These are phyloP conservation scores for Fagopyrum tataricum DNA, from an alignment of 148 eudicot genomes.

Conservation along the genomic window DNA sequence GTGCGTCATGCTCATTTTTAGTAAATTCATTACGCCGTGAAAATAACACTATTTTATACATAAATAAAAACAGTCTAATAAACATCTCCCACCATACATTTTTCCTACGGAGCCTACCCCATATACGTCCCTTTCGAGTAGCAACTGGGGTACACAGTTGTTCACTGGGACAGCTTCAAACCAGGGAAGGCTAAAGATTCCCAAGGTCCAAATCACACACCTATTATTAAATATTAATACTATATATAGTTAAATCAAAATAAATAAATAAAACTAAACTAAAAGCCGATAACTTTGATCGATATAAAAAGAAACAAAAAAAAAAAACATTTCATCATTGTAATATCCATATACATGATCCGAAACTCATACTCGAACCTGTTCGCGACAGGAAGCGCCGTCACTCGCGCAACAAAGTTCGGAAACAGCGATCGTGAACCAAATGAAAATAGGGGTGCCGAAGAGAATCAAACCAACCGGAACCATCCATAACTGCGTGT, in stretches of 20 bases:
- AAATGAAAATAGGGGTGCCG: slow-evolving; percentile 38
- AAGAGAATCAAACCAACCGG: slow-evolving; percentile 46
- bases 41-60: too few species aligned
- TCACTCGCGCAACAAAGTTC: background rate
- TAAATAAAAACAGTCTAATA: too few species aligned
- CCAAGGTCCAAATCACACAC: background rate
- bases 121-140: background rate
- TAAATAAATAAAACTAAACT: background rate
- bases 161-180: background rate
- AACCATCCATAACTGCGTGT: slow-evolving; percentile 59
- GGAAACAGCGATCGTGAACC: background rate
- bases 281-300: background rate
- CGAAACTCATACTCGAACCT: background rate
- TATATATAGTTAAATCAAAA: background rate
- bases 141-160: background rate
- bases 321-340: background rate
- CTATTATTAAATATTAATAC: background rate
- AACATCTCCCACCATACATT: too few species aligned
- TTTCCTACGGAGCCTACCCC: too few species aligned
- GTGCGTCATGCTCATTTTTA: too few species aligned
- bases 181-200: background rate
- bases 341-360: too few species aligned
- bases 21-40: too few species aligned
- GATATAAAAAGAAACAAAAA: background rate
- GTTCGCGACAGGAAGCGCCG: background rate